phyloP scores from a whole-genome alignment of 108 stramenopile genomes.

The Parietichytrium sp. region DNA sequence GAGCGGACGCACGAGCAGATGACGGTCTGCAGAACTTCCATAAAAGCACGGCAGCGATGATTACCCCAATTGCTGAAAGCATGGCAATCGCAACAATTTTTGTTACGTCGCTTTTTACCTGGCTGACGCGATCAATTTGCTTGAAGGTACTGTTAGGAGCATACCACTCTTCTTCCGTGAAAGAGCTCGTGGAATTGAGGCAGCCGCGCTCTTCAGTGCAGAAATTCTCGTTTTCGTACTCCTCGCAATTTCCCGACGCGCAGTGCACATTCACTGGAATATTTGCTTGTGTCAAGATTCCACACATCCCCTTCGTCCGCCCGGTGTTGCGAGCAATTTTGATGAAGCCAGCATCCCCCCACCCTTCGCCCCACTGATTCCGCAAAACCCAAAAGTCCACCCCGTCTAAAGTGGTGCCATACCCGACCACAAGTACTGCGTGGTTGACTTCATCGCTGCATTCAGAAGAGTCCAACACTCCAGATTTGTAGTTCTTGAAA shows the following conservation, averaged over 20 bases:
- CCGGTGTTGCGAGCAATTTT: slow-evolving; percentile 54
- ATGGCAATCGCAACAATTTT: too few relatives aligned
- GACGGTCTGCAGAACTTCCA: too few relatives aligned
- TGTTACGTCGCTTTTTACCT: too few relatives aligned
- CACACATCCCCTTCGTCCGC: not conserved
- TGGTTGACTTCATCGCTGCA: slow-evolving; percentile 79
- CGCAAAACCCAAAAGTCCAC: slow-evolving; percentile 73
- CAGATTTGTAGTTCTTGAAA: slow-evolving; percentile 51
- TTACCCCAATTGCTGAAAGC: too few relatives aligned
- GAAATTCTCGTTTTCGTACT: not conserved
- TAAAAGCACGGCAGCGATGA: too few relatives aligned
- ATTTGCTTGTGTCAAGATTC: not conserved
- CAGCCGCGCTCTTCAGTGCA: not conserved
- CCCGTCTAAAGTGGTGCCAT: slow-evolving; percentile 72
- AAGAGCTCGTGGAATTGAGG: not conserved
- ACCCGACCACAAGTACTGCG: slow-evolving; percentile 90
- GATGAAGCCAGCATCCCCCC: slow-evolving; percentile 87
- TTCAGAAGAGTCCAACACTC: slow-evolving; percentile 40
- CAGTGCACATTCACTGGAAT: not conserved
- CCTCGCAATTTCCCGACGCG: not conserved
- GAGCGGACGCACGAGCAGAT: too few relatives aligned
- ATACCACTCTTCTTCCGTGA: not conserved
- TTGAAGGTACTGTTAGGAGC: not conserved
- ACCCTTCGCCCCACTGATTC: slow-evolving; percentile 80
- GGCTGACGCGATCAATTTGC: too few relatives aligned